Percentiles rank a stretch among this genome's conserved stretches.
These are phyloP conservation scores for Scedosporium minutisporum DNA, from an alignment of 2,329 filamentous ascomycete species.

Conservation along the genomic window DNA sequence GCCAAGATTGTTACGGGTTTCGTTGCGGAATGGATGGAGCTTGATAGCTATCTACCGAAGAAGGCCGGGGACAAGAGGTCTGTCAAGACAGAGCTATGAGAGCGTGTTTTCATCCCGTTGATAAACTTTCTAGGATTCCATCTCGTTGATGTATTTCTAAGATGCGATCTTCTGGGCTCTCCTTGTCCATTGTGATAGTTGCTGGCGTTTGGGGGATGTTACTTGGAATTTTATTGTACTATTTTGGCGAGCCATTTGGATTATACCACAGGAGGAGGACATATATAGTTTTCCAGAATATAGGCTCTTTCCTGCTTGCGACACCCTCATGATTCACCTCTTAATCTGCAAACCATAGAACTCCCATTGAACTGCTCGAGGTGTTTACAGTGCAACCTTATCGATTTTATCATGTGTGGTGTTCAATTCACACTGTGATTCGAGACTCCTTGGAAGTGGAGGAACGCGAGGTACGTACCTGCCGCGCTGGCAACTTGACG, in stretches of 20 bases:
- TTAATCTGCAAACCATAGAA: no score
- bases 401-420: neutral
- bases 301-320: no score
- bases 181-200: neutral
- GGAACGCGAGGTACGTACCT: neutral
- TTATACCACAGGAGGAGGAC: neutral
- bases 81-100: slow-evolving; percentile 35
- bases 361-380: no score
- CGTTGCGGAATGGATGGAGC: slow-evolving; percentile 83
- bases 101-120: neutral
- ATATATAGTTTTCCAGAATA: no score
- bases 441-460: neutral
- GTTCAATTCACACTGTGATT: neutral
- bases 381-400: no score
- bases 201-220: neutral
- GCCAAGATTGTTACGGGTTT: slow-evolving; percentile 75
- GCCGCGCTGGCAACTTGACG: slow-evolving; percentile 7
- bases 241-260: neutral
- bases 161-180: neutral
- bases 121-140: no score
- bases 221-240: neutral
- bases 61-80: slow-evolving; percentile 33
- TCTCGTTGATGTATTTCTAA: neutral
- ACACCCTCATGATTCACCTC: no score
- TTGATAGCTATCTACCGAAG: slow-evolving; percentile 35